A percentile compares a stretch with the other conserved stretches of the same genome.
Conservation (phyloP, 1,284 basidiomycete genomes). For the Puccinia triticina region DNA sequence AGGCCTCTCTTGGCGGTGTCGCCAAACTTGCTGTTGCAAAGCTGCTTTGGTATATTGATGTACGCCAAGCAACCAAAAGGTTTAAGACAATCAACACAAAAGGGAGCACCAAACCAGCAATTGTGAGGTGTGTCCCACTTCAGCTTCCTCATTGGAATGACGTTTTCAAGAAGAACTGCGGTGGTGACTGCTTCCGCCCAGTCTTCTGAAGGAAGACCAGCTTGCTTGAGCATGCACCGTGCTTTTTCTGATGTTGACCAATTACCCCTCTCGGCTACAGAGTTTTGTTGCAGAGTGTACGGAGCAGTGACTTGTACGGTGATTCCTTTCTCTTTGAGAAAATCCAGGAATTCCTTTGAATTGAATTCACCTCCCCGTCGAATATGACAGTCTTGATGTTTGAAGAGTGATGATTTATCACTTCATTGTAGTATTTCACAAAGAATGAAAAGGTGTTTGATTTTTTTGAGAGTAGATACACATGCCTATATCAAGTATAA, state of each 20-base stretch:
- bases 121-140: conserved; percentile 13
- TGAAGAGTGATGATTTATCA: background rate
- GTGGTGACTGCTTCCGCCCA: conserved; percentile 22
- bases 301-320: background rate
- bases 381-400: conserved; percentile 17
- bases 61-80: conserved; percentile 11
- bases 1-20: background rate
- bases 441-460: conserved; percentile 12
- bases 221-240: conserved; percentile 6
- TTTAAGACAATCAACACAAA: background rate
- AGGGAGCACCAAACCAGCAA: background rate
- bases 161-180: conserved; percentile 22
- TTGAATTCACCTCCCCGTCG: conserved; percentile 30
- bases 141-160: background rate
- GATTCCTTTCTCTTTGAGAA: background rate
- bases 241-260: conserved; percentile 13
- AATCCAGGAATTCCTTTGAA: background rate
- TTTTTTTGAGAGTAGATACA: background rate
- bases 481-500: background rate
- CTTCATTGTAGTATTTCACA: background rate
- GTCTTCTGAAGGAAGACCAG: background rate
- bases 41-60: background rate
- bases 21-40: background rate
- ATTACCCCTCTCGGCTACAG: background rate
- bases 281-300: conserved; percentile 3